Base-by-base conservation (phyloP, 2,329 filamentous ascomycete species). In the Fusarium sp. region DNA sequence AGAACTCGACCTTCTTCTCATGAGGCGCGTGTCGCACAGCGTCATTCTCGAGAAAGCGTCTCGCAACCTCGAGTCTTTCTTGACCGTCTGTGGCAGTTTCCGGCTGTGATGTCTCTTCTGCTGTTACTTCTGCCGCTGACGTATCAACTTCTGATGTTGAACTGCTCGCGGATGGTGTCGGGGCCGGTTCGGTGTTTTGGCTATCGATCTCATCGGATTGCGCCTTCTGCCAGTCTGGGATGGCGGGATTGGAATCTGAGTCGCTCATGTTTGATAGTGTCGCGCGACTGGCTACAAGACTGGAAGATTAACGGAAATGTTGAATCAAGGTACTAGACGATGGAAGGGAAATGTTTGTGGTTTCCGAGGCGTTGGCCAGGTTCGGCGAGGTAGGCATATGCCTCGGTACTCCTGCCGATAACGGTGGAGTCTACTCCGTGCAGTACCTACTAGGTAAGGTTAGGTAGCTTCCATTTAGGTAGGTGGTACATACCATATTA, bases 1-100 rank as follows among this genome's bases (percentile, higher is more conserved):
- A 84, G 76, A 98, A 98, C 13, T 89, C 88, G 26, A 89, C 85
- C 84, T 97, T 97, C 82, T 90, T 91, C 63, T 94, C 92, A 50
- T 87, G 86, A 1, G 92, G 86, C 39, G 92, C 90, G 81, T 92
- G 85, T 66, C 88, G 90, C 65, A 98, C 93, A 26, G 87, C 86
- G 13, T 93, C 90, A 69, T 97, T 92, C 57, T 93, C 86, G 8
- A 98, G 87, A 79, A 98, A 98, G 60, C 87, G 89, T 48, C 88
- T 87, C 35, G 95, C 94, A 79, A 94, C 90, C 22, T 94, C 90
- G 41, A 85, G 76, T 39, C 78, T 76, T 55, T 81, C 77, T 45
- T 82, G 75, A 11, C 24, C 53, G 6, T 62, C 39, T 9, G 48
- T 7, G 20, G 26, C 50, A 39, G 36, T 44, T 26, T 30, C 55